These are phyloP conservation scores for Ceratocystis harringtonii DNA, from an alignment of 2,329 filamentous ascomycete species.

Conservation along the genomic window DNA sequence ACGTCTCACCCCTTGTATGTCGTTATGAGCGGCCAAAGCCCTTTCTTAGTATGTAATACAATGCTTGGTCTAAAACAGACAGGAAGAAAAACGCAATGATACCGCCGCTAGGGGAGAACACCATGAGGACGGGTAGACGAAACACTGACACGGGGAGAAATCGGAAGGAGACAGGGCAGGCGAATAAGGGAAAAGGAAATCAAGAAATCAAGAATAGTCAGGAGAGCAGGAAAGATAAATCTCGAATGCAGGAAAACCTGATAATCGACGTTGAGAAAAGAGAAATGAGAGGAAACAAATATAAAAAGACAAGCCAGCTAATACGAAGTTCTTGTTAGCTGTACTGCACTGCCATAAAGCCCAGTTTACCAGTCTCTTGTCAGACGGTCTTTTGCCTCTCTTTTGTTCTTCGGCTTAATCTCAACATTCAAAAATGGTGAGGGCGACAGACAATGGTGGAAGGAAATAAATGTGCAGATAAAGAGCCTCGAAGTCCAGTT, in stretches of 20 bases:
- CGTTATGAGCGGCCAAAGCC: background rate
- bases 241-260: background rate
- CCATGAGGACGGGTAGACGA: background rate
- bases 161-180: background rate
- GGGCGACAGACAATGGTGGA: no score
- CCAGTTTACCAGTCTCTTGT: background rate
- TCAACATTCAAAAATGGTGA: background rate
- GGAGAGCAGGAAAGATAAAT: background rate
- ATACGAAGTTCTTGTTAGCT: background rate
- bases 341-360: background rate
- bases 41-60: background rate
- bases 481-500: no score
- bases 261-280: background rate
- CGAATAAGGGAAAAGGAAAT: background rate
- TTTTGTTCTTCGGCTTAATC: background rate
- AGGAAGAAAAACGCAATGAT: background rate
- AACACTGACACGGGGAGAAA: background rate
- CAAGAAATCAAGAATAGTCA: background rate
- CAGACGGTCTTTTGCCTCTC: background rate
- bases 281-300: background rate
- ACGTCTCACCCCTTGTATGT: no score
- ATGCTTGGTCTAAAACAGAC: constrained; percentile 5
- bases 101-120: background rate
- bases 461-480: no score
- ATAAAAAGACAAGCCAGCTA: background rate